Conservation (phyloP, 345 rosid species). For the Hirschfeldia incana region DNA sequence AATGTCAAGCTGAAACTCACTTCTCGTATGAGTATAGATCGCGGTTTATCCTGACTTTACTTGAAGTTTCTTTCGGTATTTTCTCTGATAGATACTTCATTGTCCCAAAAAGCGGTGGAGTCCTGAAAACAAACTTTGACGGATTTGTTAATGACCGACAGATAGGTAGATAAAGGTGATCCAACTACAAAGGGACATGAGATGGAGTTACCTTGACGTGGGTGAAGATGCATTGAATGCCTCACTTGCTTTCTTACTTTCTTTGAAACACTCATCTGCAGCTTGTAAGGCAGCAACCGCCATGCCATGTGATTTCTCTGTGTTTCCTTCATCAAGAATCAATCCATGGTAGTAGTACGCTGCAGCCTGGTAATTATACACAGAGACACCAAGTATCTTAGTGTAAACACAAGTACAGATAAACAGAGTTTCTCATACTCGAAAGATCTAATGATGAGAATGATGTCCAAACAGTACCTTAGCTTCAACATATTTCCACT, state of each 20-base stretch:
- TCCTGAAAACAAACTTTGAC: constrained; percentile 50
- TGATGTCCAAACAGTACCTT: constrained; percentile 54
- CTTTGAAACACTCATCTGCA: constrained; percentile 86
- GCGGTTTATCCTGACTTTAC: constrained; percentile 90
- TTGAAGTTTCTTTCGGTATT: constrained; percentile 87
- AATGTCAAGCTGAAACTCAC: constrained; percentile 50
- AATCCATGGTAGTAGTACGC: constrained; percentile 98
- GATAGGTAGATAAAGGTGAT: neutral
- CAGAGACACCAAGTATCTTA: constrained; percentile 18
- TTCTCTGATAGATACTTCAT: constrained; percentile 87
- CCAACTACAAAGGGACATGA: neutral
- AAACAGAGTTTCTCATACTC: neutral
- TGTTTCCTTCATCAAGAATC: constrained; percentile 95
- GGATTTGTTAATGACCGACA: constrained; percentile 10
- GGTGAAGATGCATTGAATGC: constrained; percentile 73
- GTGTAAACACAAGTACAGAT: constrained; percentile 6
- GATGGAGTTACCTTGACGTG: constrained; percentile 65
- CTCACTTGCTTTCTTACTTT: constrained; percentile 80
- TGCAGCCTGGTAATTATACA: constrained; percentile 58
- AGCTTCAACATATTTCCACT: constrained; percentile 91
- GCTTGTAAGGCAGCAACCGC: constrained; percentile 96
- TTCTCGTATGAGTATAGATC: constrained; percentile 83
- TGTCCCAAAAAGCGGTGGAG: constrained; percentile 87
- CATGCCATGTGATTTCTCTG: constrained; percentile 96
- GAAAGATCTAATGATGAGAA: neutral